Base-by-base conservation (phyloP, 352 stramenopile genomes). In the Pythium volutum region DNA sequence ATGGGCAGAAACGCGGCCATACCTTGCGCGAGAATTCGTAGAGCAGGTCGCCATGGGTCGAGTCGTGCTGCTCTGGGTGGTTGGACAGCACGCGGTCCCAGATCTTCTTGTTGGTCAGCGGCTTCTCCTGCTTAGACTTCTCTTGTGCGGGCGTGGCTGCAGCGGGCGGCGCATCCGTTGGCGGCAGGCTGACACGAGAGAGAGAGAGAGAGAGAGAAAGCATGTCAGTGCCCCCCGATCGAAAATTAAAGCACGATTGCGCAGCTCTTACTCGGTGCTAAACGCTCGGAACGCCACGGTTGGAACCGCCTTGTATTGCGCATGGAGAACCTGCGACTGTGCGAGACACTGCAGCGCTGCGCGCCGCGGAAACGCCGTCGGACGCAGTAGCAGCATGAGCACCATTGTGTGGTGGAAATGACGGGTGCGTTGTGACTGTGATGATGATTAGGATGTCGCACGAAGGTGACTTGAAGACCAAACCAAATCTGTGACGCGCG, bases 21-120 rank as follows among this genome's bases (percentile, higher is more conserved):
- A 89, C 85, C 78, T 95, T 95, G 70, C 77, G 85, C 39, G 79
- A 77, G 55, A 90, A 89, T 55, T 95, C 85, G 55, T 95, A 95
- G 18, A 95, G 72, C 62, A 95, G 49, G 43, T 95, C 85, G 41
- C 84, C 75, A 34, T 81, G 78, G 61, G 76, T 73, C 31, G 61
- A 53, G 36, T 85, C 74, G 22, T 67, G 56, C 26, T 85, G 68
- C 52, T 87, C 75, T 11, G 74, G 71, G 22, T 90, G 76, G 55
- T 80, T 75, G 25, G 70, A 55, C 26, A 90, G 68, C 41, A 91
- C 79, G 6, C 75, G 78, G 56, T 90, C 78, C 79, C 84, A 91
- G 50, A 93, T 63, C 52, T 84, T 82, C 43, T 80, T 76, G 66
- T 89, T 89, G 56, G 79, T 89, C 47, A 87, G 46, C 25, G 77